Conservation (phyloP, 2,329 filamentous ascomycete species). For the Ceratocystis destructans region DNA sequence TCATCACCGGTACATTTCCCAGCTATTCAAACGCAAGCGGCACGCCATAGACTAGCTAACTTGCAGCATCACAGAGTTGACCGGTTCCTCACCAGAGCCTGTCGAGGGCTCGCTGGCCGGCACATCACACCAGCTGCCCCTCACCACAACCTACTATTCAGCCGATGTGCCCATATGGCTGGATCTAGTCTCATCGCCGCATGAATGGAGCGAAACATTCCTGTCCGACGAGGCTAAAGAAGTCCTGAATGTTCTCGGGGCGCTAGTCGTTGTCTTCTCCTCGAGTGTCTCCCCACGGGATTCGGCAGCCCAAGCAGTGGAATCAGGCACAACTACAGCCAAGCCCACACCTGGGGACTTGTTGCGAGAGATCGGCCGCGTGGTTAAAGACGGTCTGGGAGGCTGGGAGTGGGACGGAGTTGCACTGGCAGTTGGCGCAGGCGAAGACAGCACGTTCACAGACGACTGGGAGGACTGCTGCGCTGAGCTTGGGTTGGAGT, state of each 20-base stretch:
- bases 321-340: constrained; percentile 21
- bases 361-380: constrained; percentile 39
- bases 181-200: constrained; percentile 41
- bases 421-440: constrained; percentile 44
- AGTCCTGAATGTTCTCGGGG: constrained; percentile 47
- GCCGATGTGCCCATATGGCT: constrained; percentile 51
- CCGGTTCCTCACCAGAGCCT: constrained; percentile 32
- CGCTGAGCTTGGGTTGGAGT: constrained; percentile 46
- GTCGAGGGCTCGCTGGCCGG: constrained; percentile 39
- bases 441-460: constrained; percentile 29
- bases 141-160: constrained; percentile 49
- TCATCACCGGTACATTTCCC: constrained; percentile 38
- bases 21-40: background rate
- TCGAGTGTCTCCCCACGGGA: constrained; percentile 20
- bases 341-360: constrained; percentile 28
- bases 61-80: constrained; percentile 34
- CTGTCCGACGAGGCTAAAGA: constrained; percentile 47
- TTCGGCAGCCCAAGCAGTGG: background rate
- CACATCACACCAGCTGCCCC: constrained; percentile 40
- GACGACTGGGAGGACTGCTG: constrained; percentile 51
- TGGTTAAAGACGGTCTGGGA: constrained; percentile 43
- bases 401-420: constrained; percentile 54
- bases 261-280: constrained; percentile 35
- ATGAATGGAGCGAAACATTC: constrained; percentile 42
- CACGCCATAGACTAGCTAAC: constrained; percentile 1